Conservation (phyloP, 2,329 filamentous ascomycete genomes). For the Tolypocladium capitatum region DNA sequence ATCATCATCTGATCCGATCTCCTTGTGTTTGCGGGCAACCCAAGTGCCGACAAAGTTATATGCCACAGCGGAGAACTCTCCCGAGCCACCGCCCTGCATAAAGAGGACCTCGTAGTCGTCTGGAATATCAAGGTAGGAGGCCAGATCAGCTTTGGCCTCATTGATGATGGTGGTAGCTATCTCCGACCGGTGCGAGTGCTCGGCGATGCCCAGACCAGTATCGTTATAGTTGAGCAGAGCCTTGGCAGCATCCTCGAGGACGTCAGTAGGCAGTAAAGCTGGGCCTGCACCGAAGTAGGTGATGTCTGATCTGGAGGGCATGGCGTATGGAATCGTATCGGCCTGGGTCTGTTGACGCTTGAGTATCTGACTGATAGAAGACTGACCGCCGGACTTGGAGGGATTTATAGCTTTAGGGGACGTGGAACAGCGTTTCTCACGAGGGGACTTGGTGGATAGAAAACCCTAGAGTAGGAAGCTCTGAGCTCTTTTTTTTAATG, state of each 20-base stretch:
- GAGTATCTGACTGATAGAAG: no score
- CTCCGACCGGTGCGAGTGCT: not conserved
- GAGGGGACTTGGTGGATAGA: no score
- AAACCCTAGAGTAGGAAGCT: no score
- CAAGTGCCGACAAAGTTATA: slow-evolving; percentile 78
- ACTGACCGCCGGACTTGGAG: no score
- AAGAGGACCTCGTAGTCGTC: slow-evolving; percentile 80
- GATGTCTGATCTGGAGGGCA: not conserved
- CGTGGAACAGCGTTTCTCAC: no score
- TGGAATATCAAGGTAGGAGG: slow-evolving; percentile 65
- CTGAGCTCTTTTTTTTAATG: no score
- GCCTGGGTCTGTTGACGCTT: no score
- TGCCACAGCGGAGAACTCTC: slow-evolving; percentile 70
- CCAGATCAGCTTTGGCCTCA: slow-evolving; percentile 62
- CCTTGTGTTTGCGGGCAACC: slow-evolving; percentile 55
- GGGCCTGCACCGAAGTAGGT: not conserved
- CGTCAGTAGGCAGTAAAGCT: not conserved
- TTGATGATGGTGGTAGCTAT: slow-evolving; percentile 46
- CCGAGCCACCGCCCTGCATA: slow-evolving; percentile 75
- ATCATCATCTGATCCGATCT: slow-evolving; percentile 13
- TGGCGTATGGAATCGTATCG: not conserved
- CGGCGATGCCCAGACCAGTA: not conserved
- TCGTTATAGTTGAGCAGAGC: not conserved
- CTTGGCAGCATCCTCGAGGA: not conserved
- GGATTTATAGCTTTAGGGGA: no score